These are phyloP conservation scores for Verticillium nonalfalfae DNA, from an alignment of 2,329 filamentous ascomycete species.

Conservation along the genomic window DNA sequence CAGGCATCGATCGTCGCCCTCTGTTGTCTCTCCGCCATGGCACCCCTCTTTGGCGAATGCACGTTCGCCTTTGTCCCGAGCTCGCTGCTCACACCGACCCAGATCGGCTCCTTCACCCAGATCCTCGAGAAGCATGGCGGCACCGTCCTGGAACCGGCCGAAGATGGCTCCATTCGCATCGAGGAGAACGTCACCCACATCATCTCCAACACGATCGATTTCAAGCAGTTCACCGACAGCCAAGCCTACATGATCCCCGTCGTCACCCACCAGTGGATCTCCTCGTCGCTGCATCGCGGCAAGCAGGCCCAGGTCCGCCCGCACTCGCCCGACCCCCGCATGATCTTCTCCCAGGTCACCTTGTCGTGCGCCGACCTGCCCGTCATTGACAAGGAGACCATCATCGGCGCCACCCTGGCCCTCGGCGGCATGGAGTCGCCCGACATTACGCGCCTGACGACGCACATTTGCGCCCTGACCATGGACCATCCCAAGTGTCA, in stretches of 20 bases:
- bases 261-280: constrained; percentile 76
- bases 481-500: constrained; percentile 68
- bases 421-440: constrained; percentile 79
- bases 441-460: constrained; percentile 66
- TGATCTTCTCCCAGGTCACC: constrained; percentile 83
- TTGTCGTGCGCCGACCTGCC: constrained; percentile 82
- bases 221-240: constrained; percentile 75
- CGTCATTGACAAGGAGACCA: constrained; percentile 81
- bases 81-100: constrained; percentile 28
- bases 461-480: constrained; percentile 81
- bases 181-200: constrained; percentile 46
- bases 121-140: constrained; percentile 44
- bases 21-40: not conserved
- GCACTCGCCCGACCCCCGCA: constrained; percentile 82
- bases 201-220: constrained; percentile 74
- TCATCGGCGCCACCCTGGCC: constrained; percentile 81
- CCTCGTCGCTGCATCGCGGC: constrained; percentile 58
- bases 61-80: constrained; percentile 39
- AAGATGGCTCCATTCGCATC: constrained; percentile 42
- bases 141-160: constrained; percentile 36
- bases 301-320: constrained; percentile 74
- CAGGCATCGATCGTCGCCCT: not conserved
- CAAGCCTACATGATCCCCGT: constrained; percentile 76
- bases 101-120: constrained; percentile 35
- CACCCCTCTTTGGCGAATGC: constrained; percentile 34